These are phyloP conservation scores for Mortierella polycephala DNA, from an alignment of 371 early-diverging fungal species.

Conservation along the genomic window DNA sequence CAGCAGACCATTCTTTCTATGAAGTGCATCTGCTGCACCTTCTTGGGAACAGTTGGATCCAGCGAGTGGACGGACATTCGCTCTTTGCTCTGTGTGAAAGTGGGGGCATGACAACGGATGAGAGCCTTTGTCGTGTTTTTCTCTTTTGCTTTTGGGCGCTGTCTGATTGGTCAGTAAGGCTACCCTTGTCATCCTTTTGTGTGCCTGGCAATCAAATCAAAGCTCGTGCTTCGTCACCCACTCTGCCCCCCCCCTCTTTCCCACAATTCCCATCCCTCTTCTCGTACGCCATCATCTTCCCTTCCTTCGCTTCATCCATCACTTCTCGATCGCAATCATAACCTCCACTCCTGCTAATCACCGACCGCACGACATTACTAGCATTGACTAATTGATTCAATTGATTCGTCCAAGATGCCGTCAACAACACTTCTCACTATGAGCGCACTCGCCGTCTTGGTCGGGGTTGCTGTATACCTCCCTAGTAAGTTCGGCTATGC, in stretches of 20 bases:
- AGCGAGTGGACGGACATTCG: not conserved
- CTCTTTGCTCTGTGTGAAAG: not conserved
- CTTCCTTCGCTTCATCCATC: not conserved
- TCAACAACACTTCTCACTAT: slow-evolving; percentile 22
- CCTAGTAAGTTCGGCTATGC: slow-evolving; percentile 29
- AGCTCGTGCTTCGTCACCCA: not conserved
- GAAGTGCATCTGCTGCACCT: too few species aligned
- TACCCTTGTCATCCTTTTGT: not conserved
- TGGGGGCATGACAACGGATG: too few species aligned
- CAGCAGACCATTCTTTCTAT: too few species aligned
- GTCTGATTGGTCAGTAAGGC: not conserved
- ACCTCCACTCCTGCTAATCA: not conserved
- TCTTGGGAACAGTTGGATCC: slow-evolving; percentile 3
- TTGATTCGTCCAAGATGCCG: slow-evolving; percentile 25
- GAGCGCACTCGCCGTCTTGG: slow-evolving; percentile 34
- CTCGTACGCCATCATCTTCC: not conserved
- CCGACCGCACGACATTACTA: not conserved
- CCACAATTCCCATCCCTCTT: not conserved
- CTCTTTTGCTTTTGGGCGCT: not conserved
- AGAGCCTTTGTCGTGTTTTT: not conserved
- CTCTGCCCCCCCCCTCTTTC: not conserved
- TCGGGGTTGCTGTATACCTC: slow-evolving; percentile 42
- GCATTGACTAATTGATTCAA: not conserved
- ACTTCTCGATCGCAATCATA: not conserved
- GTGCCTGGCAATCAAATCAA: not conserved